Evolutionary conservation across 305 asterid genomes (phyloP).

Genomic region (Fraxinus paxiana): DNA sequence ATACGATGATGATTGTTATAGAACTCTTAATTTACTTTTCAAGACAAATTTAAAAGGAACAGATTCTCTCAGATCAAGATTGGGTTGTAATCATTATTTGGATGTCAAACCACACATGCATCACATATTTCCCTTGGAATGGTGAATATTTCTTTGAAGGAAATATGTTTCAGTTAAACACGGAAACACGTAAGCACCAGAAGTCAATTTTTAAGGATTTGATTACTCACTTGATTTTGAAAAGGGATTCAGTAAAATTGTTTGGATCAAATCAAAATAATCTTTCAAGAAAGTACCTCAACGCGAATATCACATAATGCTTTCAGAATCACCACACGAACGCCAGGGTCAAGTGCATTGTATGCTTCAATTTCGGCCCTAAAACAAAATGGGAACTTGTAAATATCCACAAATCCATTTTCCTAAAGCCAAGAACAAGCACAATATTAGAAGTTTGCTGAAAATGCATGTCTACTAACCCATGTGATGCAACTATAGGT

Average conservation of each 20-base stretch:
- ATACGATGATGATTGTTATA: neutral
- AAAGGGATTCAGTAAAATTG: neutral
- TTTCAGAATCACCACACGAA: slow-evolving; percentile 90
- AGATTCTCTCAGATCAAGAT: neutral
- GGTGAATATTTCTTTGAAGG: neutral
- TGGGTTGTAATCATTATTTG: neutral
- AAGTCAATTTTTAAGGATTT: neutral
- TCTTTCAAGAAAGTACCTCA: slow-evolving; percentile 51
- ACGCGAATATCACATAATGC: slow-evolving; percentile 98
- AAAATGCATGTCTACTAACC: slow-evolving; percentile 50
- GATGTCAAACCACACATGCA: neutral
- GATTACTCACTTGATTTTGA: neutral
- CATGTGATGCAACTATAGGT: slow-evolving; percentile 95
- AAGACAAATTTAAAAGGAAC: neutral
- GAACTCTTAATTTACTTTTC: neutral
- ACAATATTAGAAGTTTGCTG: neutral
- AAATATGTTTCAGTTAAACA: neutral
- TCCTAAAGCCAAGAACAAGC: slow-evolving; percentile 16
- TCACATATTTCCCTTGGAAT: neutral
- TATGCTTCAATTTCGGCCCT: slow-evolving; percentile 93
- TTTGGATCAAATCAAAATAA: neutral
- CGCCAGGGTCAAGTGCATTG: slow-evolving; percentile 72
- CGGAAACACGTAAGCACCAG: slow-evolving; percentile 8
- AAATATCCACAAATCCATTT: slow-evolving; percentile 11
- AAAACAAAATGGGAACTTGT: slow-evolving; percentile 19